phyloP scores from a whole-genome alignment of 352 stramenopile genomes.

The Pythium apleroticum region DNA sequence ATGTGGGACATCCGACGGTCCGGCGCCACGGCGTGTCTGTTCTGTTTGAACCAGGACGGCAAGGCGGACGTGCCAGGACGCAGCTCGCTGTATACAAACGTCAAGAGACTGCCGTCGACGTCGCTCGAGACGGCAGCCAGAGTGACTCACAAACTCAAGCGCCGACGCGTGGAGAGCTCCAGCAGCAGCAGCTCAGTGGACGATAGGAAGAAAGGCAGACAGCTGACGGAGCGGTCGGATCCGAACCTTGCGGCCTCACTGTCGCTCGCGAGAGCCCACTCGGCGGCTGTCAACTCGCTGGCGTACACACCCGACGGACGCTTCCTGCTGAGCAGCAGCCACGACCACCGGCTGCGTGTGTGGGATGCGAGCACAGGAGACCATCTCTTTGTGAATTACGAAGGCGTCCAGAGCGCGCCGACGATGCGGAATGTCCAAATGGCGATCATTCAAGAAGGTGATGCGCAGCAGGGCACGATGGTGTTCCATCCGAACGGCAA shows the following conservation, averaged over 20 bases:
- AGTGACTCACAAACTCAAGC: conserved; percentile 19
- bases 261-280: conserved; percentile 53
- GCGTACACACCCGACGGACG: conserved; percentile 63
- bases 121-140: conserved; percentile 29
- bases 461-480: conserved; percentile 44
- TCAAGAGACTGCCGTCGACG: conserved; percentile 36
- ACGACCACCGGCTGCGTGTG: conserved; percentile 61
- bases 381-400: conserved; percentile 75
- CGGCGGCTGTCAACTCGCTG: conserved; percentile 52
- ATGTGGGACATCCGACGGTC: conserved; percentile 89
- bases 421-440: conserved; percentile 51
- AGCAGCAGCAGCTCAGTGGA: conserved; percentile 17
- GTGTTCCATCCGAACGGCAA: conserved; percentile 65
- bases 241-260: conserved; percentile 52
- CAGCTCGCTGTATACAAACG: conserved; percentile 55
- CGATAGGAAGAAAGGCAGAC: conserved; percentile 10
- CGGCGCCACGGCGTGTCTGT: conserved; percentile 76
- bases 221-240: conserved; percentile 39
- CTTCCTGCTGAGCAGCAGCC: conserved; percentile 60
- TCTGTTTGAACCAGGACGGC: conserved; percentile 78
- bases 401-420: conserved; percentile 33
- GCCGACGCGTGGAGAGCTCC: background rate
- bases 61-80: conserved; percentile 43
- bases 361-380: conserved; percentile 60
- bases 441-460: conserved; percentile 57